Evolutionary conservation across 2,329 filamentous ascomycete genomes (phyloP).

Genomic region (Pseudogymnoascus sp.): DNA sequence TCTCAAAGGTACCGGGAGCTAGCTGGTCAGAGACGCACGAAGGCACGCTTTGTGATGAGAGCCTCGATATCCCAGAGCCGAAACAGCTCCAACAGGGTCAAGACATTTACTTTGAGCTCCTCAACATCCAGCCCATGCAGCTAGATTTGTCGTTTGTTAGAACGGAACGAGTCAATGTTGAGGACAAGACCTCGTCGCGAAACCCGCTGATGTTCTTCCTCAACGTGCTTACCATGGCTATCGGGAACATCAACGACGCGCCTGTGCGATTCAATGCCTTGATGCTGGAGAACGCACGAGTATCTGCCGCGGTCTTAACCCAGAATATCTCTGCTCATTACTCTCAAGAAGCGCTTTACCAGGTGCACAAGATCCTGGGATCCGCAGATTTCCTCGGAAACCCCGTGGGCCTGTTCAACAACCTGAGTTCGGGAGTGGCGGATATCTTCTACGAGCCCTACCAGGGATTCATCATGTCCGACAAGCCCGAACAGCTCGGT

Average conservation of each 20-base stretch:
- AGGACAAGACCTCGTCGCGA: constrained; percentile 81
- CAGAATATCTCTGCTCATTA: constrained; percentile 91
- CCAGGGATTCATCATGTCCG: constrained; percentile 92
- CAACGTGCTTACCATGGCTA: constrained; percentile 98
- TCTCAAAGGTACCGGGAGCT: constrained; percentile 84
- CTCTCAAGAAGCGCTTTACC: constrained; percentile 89
- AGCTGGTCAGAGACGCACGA: constrained; percentile 73
- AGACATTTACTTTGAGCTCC: constrained; percentile 94
- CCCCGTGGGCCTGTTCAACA: constrained; percentile 95
- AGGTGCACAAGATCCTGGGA: constrained; percentile 94
- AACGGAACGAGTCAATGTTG: constrained; percentile 91
- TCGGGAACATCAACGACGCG: constrained; percentile 97
- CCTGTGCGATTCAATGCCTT: constrained; percentile 89
- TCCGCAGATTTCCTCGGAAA: constrained; percentile 97
- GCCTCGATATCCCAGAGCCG: constrained; percentile 85
- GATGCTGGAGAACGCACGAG: constrained; percentile 88
- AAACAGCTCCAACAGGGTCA: constrained; percentile 75
- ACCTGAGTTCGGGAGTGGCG: constrained; percentile 90
- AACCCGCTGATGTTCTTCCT: constrained; percentile 99
- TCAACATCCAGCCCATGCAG: constrained; percentile 98
- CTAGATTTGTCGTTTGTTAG: constrained; percentile 94
- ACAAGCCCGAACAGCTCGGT: constrained; percentile 89
- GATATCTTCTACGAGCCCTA: constrained; percentile 99
- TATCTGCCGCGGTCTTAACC: constrained; percentile 75
- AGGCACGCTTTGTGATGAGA: constrained; percentile 81